These are phyloP conservation scores for Abrus pulchellus DNA, from an alignment of 306 rosid species.

Conservation along the genomic window DNA sequence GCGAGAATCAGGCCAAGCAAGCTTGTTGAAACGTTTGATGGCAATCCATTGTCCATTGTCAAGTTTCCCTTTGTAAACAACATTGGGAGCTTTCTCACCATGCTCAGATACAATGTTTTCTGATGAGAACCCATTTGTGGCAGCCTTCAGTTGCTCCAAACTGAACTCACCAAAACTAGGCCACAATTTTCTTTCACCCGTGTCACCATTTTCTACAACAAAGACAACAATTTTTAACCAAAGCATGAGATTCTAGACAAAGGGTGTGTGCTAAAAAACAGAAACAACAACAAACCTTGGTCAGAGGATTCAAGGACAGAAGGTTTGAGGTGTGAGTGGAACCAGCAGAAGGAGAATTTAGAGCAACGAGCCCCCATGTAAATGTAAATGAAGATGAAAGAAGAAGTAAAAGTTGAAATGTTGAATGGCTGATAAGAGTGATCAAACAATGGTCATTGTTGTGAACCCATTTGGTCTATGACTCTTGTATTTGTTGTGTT, in stretches of 20 bases:
- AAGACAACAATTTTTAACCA: constrained; percentile 7
- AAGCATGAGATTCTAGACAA: constrained; percentile 1
- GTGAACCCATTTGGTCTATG: constrained; percentile 42
- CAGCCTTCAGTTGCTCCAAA: constrained; percentile 74
- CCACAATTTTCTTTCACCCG: constrained; percentile 60
- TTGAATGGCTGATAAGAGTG: constrained; percentile 38
- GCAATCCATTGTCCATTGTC: constrained; percentile 73
- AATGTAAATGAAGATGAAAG: constrained; percentile 11
- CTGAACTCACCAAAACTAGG: constrained; percentile 79
- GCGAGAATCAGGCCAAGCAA: constrained; percentile 95
- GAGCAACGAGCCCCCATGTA: constrained; percentile 95
- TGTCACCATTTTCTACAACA: constrained; percentile 81
- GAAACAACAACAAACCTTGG: constrained; percentile 59
- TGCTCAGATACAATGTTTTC: constrained; percentile 94
- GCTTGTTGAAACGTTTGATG: constrained; percentile 91
- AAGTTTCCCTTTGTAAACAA: constrained; percentile 84
- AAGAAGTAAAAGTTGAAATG: constrained; percentile 1
- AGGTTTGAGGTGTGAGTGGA: constrained; percentile 79
- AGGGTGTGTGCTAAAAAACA: background rate
- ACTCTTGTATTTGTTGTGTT: constrained; percentile 19
- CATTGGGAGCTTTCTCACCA: constrained; percentile 94
- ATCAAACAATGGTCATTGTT: constrained; percentile 53
- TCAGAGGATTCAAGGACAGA: constrained; percentile 86
- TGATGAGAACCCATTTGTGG: constrained; percentile 74
- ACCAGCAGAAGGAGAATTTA: constrained; percentile 89